These are phyloP conservation scores for Penicillium sclerotiorum DNA, from an alignment of 2,329 filamentous ascomycete genomes.

Conservation along the genomic window DNA sequence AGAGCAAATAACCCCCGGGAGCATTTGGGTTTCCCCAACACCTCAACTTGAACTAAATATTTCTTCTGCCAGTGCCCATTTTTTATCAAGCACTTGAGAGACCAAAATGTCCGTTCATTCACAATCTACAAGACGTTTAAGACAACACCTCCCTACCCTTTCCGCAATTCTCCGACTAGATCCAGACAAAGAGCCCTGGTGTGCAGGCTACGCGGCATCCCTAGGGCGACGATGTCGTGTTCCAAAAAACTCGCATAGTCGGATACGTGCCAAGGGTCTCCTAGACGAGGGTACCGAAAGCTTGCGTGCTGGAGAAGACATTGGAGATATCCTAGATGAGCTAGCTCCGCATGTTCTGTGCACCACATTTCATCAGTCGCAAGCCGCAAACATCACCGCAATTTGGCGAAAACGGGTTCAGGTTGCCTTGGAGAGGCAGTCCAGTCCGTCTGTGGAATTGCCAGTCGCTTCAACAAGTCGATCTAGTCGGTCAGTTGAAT, in stretches of 20 bases:
- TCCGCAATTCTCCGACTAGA: slow-evolving; percentile 20
- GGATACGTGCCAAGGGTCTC: slow-evolving; percentile 13
- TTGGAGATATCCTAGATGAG: slow-evolving; percentile 18
- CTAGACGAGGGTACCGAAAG: slow-evolving; percentile 18
- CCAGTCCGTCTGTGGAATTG: background rate
- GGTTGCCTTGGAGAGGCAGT: slow-evolving; percentile 12
- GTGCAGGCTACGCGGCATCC: slow-evolving; percentile 20
- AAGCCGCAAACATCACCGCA: no score
- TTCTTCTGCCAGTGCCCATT: no score
- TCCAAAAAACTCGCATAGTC: slow-evolving; percentile 14
- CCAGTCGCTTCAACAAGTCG: background rate
- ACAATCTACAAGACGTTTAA: background rate
- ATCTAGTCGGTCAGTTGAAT: no score
- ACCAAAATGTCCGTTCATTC: no score
- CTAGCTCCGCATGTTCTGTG: slow-evolving; percentile 29
- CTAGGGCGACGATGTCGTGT: slow-evolving; percentile 18
- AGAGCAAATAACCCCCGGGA: no score
- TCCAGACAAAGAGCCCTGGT: slow-evolving; percentile 20
- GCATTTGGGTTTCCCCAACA: background rate
- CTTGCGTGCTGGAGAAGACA: slow-evolving; percentile 11
- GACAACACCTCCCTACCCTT: no score
- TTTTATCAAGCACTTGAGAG: no score
- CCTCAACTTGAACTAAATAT: background rate
- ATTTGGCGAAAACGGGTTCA: slow-evolving; percentile 6
- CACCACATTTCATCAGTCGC: slow-evolving; percentile 20